A percentile compares a stretch with the other conserved stretches of the same genome.
Evolutionary conservation across 2,329 filamentous ascomycete genomes (phyloP).

Genomic region (Pseudogymnoascus sp.): DNA sequence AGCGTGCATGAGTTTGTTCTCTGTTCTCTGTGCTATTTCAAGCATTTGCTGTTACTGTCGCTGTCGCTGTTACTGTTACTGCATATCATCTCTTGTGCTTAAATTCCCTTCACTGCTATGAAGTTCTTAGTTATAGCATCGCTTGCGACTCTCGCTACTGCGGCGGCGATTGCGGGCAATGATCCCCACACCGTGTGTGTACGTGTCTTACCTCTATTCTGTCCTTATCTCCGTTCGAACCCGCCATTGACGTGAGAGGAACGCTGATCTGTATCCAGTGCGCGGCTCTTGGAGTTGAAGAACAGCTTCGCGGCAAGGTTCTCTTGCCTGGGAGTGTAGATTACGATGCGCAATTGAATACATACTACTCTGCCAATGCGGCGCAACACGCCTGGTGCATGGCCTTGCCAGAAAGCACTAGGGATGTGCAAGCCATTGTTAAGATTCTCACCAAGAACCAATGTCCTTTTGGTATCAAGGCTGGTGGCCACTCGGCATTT

Average conservation of each 20-base stretch:
- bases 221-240: background rate
- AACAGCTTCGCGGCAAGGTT: constrained; percentile 25
- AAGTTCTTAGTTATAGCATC: background rate
- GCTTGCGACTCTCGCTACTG: constrained; percentile 3
- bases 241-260: background rate
- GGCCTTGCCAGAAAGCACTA: constrained; percentile 26
- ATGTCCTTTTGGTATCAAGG: constrained; percentile 38
- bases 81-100: background rate
- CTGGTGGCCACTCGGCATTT: constrained; percentile 40
- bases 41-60: background rate
- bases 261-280: constrained; percentile 21
- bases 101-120: background rate
- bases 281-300: constrained; percentile 17
- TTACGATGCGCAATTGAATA: constrained; percentile 26
- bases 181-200: constrained; percentile 2
- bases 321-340: constrained; percentile 23
- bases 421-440: constrained; percentile 32
- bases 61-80: background rate
- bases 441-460: constrained; percentile 33
- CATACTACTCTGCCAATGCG: constrained; percentile 32
- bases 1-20: background rate
- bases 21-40: background rate
- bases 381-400: constrained; percentile 31
- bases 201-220: background rate
- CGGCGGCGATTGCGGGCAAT: background rate